Percentiles rank a stretch among this genome's conserved stretches.
Conservation (phyloP, 306 rosid genomes). For the Medicago ruthenica region DNA sequence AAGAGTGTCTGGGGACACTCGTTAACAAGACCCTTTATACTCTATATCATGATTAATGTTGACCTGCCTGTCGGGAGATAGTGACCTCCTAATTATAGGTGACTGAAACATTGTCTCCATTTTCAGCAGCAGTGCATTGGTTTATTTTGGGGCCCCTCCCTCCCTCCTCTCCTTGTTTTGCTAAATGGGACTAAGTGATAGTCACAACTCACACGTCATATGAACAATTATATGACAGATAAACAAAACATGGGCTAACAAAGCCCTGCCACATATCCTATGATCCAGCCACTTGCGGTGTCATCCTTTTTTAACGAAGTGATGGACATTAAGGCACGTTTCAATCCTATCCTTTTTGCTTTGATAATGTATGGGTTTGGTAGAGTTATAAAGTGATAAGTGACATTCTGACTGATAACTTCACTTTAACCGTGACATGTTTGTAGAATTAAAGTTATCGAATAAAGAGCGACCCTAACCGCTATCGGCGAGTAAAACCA, state of each 20-base stretch:
- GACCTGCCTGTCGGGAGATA: not conserved
- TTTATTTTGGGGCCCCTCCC: conserved; percentile 17
- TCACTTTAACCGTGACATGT: too few relatives aligned
- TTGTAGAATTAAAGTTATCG: too few relatives aligned
- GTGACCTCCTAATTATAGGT: not conserved
- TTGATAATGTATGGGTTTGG: too few relatives aligned
- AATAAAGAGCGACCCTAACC: too few relatives aligned
- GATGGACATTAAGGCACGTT: not conserved
- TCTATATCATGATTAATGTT: too few relatives aligned
- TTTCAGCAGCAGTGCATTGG: conserved; percentile 25
- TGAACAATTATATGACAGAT: conserved; percentile 18
- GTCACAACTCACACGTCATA: conserved; percentile 22
- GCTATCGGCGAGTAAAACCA: too few relatives aligned
- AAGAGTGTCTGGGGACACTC: too few relatives aligned
- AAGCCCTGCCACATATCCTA: conserved; percentile 3
- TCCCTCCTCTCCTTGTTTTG: not conserved
- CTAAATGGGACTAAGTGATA: not conserved
- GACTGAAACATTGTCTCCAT: conserved; percentile 18
- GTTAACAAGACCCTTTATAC: too few relatives aligned
- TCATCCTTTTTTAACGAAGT: conserved; percentile 31
- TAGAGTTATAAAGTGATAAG: too few relatives aligned
- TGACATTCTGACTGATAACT: too few relatives aligned
- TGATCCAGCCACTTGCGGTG: conserved; percentile 12
- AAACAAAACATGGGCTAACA: conserved; percentile 16
- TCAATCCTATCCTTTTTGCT: not conserved